These are phyloP conservation scores for Stellera chamaejasme DNA, from an alignment of 345 rosid genomes.

Conservation along the genomic window DNA sequence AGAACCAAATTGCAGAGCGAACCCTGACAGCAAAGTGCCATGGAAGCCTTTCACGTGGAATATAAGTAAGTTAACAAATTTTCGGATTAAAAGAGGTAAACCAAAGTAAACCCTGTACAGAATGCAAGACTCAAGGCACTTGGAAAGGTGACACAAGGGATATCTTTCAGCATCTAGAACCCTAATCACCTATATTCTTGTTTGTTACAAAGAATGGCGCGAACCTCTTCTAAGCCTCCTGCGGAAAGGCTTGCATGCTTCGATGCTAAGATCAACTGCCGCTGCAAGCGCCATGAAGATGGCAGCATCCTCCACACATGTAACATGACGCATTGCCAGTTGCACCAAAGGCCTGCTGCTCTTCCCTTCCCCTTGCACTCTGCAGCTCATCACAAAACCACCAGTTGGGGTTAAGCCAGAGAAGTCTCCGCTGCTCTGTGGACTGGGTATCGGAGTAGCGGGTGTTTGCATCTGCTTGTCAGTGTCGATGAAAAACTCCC, in stretches of 20 bases:
- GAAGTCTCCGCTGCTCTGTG: constrained; percentile 88
- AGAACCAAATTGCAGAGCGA: too few species aligned
- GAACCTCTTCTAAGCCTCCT: constrained; percentile 56
- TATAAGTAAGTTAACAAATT: constrained; percentile 4
- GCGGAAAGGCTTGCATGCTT: constrained; percentile 85
- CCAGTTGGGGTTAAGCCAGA: constrained; percentile 46
- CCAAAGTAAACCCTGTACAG: constrained; percentile 25
- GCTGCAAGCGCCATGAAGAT: constrained; percentile 96
- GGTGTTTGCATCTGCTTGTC: constrained; percentile 61
- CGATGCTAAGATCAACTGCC: constrained; percentile 88
- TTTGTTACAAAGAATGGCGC: constrained; percentile 46
- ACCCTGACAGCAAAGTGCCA: neutral
- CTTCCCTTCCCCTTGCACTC: constrained; percentile 89
- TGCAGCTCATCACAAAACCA: constrained; percentile 90
- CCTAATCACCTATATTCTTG: constrained; percentile 13
- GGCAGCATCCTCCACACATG: constrained; percentile 94
- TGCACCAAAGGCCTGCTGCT: constrained; percentile 81
- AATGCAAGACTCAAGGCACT: constrained; percentile 20
- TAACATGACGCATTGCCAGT: constrained; percentile 78
- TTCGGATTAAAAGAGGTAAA: constrained; percentile 15
- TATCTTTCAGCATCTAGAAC: constrained; percentile 10
- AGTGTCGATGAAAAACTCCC: constrained; percentile 78
- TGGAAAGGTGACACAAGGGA: constrained; percentile 11
- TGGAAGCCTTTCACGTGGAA: constrained; percentile 7
- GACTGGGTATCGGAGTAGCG: constrained; percentile 78